A percentile compares a stretch with the other conserved stretches of the same genome.
Conservation (phyloP, 805 yeast genomes). For the Zygosaccharomyces siamensis region DNA sequence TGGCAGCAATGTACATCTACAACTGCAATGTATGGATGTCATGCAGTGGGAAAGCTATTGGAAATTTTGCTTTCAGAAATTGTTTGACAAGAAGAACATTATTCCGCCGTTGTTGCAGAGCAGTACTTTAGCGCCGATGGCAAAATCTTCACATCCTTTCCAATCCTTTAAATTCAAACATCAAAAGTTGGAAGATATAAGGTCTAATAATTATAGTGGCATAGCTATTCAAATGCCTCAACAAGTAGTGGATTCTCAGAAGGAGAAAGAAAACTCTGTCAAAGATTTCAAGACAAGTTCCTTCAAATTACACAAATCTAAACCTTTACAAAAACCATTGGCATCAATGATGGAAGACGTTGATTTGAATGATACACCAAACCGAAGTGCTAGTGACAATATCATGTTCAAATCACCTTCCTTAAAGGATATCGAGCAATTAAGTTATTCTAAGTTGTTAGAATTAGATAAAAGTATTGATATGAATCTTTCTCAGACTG, state of each 20-base stretch:
- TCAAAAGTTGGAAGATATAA: slow-evolving; percentile 15
- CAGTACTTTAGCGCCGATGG: slow-evolving; percentile 11
- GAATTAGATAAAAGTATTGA: slow-evolving; percentile 24
- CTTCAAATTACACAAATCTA: slow-evolving; percentile 18
- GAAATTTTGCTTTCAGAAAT: slow-evolving; percentile 18
- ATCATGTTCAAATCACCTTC: slow-evolving; percentile 9
- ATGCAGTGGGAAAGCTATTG: slow-evolving; percentile 29
- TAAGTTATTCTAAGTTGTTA: slow-evolving; percentile 25
- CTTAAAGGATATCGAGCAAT: slow-evolving; percentile 21
- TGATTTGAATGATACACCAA: slow-evolving; percentile 1
- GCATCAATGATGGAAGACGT: slow-evolving; percentile 11
- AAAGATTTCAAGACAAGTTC: background rate
- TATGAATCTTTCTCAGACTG: slow-evolving; percentile 19
- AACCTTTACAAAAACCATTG: slow-evolving; percentile 16
- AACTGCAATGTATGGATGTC: slow-evolving; percentile 21
- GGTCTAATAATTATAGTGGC: slow-evolving; percentile 12
- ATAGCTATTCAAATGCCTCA: slow-evolving; percentile 14
- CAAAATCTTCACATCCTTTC: slow-evolving; percentile 16
- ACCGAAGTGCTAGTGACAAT: background rate
- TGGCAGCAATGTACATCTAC: slow-evolving; percentile 21
- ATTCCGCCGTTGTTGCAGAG: slow-evolving; percentile 7
- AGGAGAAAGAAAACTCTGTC: background rate
- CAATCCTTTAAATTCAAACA: slow-evolving; percentile 18
- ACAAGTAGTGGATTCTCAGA: background rate
- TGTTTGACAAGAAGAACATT: slow-evolving; percentile 14